phyloP scores from a whole-genome alignment of 2,329 filamentous ascomycete species.

The Lasiodiplodia hormozganensis region DNA sequence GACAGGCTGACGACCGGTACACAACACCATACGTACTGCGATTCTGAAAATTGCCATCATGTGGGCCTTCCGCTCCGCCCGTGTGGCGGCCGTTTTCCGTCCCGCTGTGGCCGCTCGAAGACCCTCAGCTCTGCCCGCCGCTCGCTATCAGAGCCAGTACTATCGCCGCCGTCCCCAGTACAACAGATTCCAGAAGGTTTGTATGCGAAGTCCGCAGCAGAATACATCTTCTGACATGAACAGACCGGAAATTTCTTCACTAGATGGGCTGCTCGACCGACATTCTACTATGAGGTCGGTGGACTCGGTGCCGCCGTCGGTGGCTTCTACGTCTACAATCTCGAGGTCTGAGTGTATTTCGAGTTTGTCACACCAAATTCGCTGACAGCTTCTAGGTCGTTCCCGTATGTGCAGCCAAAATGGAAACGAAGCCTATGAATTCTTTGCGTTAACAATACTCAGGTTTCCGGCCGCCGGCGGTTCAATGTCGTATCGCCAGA shows the following conservation, averaged over 20 bases:
- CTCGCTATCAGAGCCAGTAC: conserved; percentile 18
- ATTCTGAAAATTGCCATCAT: not conserved
- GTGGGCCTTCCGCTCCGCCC: conserved; percentile 8
- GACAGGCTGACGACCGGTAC: not conserved
- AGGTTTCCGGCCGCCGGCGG: conserved; percentile 71
- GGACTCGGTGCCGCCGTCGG: conserved; percentile 51
- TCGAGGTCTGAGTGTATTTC: conserved; percentile 55
- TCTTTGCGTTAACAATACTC: conserved; percentile 13
- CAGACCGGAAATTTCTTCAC: conserved; percentile 35
- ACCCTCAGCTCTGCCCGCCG: not conserved
- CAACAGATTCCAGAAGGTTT: conserved; percentile 38
- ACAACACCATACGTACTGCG: not conserved
- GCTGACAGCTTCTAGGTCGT: conserved; percentile 5
- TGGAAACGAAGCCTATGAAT: not conserved
- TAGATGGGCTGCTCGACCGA: conserved; percentile 52
- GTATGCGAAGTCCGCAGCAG: not conserved
- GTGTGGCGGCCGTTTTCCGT: not conserved
- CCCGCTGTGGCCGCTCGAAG: not conserved
- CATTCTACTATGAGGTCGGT: conserved; percentile 55
- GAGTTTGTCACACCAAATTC: not conserved
- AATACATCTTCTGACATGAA: not conserved
- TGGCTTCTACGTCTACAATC: conserved; percentile 70
- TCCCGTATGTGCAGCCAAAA: not conserved
- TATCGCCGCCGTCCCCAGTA: conserved; percentile 32
- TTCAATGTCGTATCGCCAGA: conserved; percentile 73